Conservation (phyloP, 768 basidiomycete genomes). For the Russula brevipes region DNA sequence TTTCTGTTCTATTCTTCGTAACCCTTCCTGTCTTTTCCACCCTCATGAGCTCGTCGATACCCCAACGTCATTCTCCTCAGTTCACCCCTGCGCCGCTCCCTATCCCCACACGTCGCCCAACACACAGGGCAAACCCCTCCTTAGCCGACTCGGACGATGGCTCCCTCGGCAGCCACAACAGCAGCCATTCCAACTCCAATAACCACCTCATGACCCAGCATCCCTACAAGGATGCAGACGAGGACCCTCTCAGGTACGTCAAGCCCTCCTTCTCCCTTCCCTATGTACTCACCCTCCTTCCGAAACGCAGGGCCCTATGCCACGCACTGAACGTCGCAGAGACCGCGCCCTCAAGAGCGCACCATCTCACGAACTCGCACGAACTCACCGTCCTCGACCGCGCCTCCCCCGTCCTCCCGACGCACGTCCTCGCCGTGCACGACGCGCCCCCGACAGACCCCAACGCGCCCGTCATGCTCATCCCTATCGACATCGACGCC, state of each 20-base stretch:
- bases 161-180: neutral
- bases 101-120: slow-evolving; percentile 16
- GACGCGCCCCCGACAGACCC: slow-evolving; percentile 12
- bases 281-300: neutral
- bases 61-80: slow-evolving; percentile 18
- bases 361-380: slow-evolving; percentile 14
- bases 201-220: slow-evolving; percentile 18
- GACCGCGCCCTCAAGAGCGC: slow-evolving; percentile 9
- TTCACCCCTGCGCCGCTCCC: slow-evolving; percentile 20
- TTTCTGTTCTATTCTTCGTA: no score
- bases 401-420: slow-evolving; percentile 5
- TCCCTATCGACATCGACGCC: slow-evolving; percentile 12
- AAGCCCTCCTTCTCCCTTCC: neutral
- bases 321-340: slow-evolving; percentile 11
- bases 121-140: slow-evolving; percentile 11
- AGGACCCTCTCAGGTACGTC: slow-evolving; percentile 18
- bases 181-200: neutral
- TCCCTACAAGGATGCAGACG: slow-evolving; percentile 18
- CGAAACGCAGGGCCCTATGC: slow-evolving; percentile 7
- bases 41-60: slow-evolving; percentile 3
- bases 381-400: slow-evolving; percentile 18
- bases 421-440: slow-evolving; percentile 19
- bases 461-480: neutral
- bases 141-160: slow-evolving; percentile 12
- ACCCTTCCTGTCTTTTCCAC: no score